These are phyloP conservation scores for Nicotiana benthamiana DNA, from an alignment of 257 asterid species.

Conservation along the genomic window DNA sequence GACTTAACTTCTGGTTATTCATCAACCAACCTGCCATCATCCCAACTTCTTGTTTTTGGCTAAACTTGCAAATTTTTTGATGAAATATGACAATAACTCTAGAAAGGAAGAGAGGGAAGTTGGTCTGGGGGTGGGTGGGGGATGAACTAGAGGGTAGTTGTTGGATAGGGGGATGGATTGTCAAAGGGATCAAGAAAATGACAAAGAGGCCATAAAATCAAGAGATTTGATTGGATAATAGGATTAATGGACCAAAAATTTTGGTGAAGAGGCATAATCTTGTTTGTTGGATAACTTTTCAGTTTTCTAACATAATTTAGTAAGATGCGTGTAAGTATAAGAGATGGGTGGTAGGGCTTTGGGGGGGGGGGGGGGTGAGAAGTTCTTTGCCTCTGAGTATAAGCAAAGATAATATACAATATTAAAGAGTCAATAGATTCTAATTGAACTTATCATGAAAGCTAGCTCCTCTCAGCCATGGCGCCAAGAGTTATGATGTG, in stretches of 20 bases:
- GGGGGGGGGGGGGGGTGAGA: neutral
- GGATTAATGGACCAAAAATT: neutral
- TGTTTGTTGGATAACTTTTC: conserved; percentile 2
- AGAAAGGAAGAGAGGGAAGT: neutral
- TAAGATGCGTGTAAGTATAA: conserved; percentile 3
- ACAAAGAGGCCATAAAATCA: neutral
- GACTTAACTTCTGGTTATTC: conserved; percentile 15
- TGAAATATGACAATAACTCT: neutral
- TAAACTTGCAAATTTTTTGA: neutral
- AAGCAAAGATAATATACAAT: conserved; percentile 14
- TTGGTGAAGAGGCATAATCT: neutral
- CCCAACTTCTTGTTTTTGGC: neutral
- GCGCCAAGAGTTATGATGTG: rapidly evolving
- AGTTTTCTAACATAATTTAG: neutral
- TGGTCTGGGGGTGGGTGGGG: neutral
- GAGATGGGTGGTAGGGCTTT: neutral
- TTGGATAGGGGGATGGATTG: neutral
- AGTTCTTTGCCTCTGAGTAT: conserved; percentile 28
- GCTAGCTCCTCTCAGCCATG: too few relatives aligned
- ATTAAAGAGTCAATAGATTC: neutral
- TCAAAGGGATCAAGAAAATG: conserved; percentile 8
- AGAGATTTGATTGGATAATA: neutral
- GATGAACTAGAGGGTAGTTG: neutral
- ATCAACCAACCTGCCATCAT: conserved; percentile 24
- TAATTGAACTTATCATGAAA: neutral